A percentile compares a stretch with the other conserved stretches of the same genome.
Evolutionary conservation across 2,329 filamentous ascomycete species (phyloP).

Genomic region (Rutstroemia sp.): DNA sequence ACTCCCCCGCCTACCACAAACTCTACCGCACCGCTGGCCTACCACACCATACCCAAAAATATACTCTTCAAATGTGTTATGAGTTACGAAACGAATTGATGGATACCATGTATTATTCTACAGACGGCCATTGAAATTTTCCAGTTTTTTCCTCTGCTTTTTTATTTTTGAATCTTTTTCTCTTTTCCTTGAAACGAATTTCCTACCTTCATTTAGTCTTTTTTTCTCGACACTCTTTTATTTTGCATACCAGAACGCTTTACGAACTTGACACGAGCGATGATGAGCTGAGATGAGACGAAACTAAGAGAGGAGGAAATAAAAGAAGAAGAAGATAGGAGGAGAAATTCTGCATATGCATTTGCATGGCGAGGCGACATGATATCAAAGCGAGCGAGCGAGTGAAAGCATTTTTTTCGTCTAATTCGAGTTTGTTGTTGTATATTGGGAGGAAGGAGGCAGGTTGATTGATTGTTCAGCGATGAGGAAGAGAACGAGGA

Average conservation of each 20-base stretch:
- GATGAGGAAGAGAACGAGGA: too few species aligned
- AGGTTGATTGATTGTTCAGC: neutral
- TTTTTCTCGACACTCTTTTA: too few species aligned
- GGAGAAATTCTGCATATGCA: neutral
- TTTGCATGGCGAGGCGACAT: neutral
- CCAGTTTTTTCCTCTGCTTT: neutral
- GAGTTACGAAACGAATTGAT: conserved; percentile 10
- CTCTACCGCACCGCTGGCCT: neutral
- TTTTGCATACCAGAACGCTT: too few species aligned
- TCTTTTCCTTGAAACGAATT: neutral
- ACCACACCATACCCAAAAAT: neutral
- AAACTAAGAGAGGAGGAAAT: too few species aligned
- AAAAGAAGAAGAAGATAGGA: too few species aligned
- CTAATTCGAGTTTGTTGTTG: neutral
- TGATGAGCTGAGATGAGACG: too few species aligned
- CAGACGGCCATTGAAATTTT: neutral
- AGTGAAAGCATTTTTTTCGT: neutral
- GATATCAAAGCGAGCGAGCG: neutral
- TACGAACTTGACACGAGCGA: too few species aligned
- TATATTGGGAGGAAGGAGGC: neutral
- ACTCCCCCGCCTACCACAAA: neutral
- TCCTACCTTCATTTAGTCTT: neutral
- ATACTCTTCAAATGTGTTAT: conserved; percentile 6
- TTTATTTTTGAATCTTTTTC: neutral
- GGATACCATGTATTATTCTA: conserved; percentile 9